These are phyloP conservation scores for Ogataea dorogensis DNA, from an alignment of 805 yeast species.

Conservation along the genomic window DNA sequence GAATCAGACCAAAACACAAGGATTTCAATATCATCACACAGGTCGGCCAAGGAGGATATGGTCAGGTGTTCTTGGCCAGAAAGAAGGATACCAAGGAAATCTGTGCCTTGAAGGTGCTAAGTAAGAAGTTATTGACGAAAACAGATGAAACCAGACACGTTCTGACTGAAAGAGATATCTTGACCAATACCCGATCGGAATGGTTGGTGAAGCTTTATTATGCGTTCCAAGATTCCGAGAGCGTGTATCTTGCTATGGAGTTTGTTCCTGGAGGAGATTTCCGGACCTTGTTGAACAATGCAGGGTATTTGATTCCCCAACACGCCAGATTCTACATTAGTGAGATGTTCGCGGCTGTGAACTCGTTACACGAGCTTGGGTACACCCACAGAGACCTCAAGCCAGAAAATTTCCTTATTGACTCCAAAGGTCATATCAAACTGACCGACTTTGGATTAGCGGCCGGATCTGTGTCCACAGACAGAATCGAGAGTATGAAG, in stretches of 20 bases:
- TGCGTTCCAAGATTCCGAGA: conserved; percentile 91
- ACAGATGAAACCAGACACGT: conserved; percentile 95
- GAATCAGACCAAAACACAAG: conserved; percentile 89
- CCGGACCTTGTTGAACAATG: conserved; percentile 88
- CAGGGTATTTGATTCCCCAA: conserved; percentile 88
- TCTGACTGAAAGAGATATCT: conserved; percentile 91
- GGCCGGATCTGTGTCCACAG: conserved; percentile 91
- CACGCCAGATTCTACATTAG: conserved; percentile 94
- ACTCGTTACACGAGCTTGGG: conserved; percentile 90
- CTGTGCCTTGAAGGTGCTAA: conserved; percentile 90
- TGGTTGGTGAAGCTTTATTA: conserved; percentile 94
- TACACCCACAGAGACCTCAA: conserved; percentile 96
- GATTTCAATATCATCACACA: conserved; percentile 97
- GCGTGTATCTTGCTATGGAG: conserved; percentile 95
- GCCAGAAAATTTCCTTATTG: conserved; percentile 91
- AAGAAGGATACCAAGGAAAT: conserved; percentile 93
- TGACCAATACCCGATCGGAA: conserved; percentile 92
- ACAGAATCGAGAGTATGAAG: conserved; percentile 91
- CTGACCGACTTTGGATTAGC: conserved; percentile 97
- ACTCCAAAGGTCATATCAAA: conserved; percentile 87
- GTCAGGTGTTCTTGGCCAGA: conserved; percentile 95
- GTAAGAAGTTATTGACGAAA: conserved; percentile 80
- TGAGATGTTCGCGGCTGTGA: conserved; percentile 95
- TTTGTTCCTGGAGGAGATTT: conserved; percentile 99
- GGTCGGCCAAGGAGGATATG: conserved; percentile 99